Evolutionary conservation across 352 stramenopile species (phyloP).

Genomic region (Phytophthora kernoviae): DNA sequence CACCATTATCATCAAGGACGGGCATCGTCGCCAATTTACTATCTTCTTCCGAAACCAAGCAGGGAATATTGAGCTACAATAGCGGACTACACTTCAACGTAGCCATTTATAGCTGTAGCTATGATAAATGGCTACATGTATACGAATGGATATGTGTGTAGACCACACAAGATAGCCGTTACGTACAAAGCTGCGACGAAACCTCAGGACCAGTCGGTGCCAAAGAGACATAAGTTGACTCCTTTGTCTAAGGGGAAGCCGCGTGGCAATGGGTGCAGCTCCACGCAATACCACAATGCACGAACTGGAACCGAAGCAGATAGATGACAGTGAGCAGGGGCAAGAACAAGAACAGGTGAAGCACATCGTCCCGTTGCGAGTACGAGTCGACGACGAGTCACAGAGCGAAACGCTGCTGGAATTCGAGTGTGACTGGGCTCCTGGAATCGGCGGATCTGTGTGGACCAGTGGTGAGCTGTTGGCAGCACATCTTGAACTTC

Average conservation of each 20-base stretch:
- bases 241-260: too few species aligned
- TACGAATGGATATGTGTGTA: too few species aligned
- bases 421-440: conserved; percentile 81
- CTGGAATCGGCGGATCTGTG: conserved; percentile 82
- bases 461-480: conserved; percentile 86
- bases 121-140: too few species aligned
- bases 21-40: neutral
- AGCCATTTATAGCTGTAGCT: neutral
- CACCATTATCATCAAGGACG: neutral
- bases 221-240: neutral
- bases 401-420: conserved; percentile 39
- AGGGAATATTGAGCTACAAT: too few species aligned
- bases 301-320: conserved; percentile 11
- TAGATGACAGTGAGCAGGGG: conserved; percentile 9
- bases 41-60: neutral
- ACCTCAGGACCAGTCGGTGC: neutral
- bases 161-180: neutral
- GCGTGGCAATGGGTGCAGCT: conserved; percentile 14
- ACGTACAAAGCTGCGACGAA: neutral
- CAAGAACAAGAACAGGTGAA: conserved; percentile 19
- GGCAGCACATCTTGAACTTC: conserved; percentile 57
- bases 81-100: too few species aligned
- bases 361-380: conserved; percentile 50
- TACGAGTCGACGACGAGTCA: conserved; percentile 42
- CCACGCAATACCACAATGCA: conserved; percentile 6